A percentile compares a stretch with the other conserved stretches of the same genome.
phyloP scores from a whole-genome alignment of 192 early-diverging fungal genomes.

The Spizellomyces sp. region DNA sequence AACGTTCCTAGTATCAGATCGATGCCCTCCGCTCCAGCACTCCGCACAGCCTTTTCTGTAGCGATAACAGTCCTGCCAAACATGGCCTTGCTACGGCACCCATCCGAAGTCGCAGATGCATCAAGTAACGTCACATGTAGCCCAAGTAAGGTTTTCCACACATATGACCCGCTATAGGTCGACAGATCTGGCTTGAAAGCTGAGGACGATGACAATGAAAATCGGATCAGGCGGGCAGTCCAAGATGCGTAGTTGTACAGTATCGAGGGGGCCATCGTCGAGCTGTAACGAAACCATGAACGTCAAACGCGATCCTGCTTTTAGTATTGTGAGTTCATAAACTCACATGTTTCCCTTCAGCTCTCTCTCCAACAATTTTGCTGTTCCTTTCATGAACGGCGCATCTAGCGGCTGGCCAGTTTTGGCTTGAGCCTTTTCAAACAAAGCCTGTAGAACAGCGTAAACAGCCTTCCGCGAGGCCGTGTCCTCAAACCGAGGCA shows the following conservation, averaged over 20 bases:
- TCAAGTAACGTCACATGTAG: slow-evolving; percentile 58
- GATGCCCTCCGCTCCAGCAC: slow-evolving; percentile 9
- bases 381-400: slow-evolving; percentile 33
- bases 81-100: slow-evolving; percentile 44
- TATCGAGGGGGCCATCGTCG: slow-evolving; percentile 6
- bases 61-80: slow-evolving; percentile 2
- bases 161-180: slow-evolving; percentile 10
- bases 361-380: slow-evolving; percentile 33
- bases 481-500: slow-evolving; percentile 70
- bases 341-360: slow-evolving; percentile 18
- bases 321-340: background rate
- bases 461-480: slow-evolving; percentile 63
- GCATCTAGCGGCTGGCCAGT: slow-evolving; percentile 32
- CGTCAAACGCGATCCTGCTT: background rate
- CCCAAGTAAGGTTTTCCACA: slow-evolving; percentile 35
- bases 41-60: background rate
- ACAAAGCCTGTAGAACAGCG: slow-evolving; percentile 51
- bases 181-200: background rate
- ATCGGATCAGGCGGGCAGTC: slow-evolving; percentile 58
- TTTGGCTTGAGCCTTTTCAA: slow-evolving; percentile 35
- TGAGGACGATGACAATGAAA: slow-evolving; percentile 36
- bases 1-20: slow-evolving; percentile 9
- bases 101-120: slow-evolving; percentile 46
- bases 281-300: background rate
- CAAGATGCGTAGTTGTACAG: slow-evolving; percentile 48